phyloP scores from a whole-genome alignment of 257 asterid genomes.

The Ilex aquifolium region DNA sequence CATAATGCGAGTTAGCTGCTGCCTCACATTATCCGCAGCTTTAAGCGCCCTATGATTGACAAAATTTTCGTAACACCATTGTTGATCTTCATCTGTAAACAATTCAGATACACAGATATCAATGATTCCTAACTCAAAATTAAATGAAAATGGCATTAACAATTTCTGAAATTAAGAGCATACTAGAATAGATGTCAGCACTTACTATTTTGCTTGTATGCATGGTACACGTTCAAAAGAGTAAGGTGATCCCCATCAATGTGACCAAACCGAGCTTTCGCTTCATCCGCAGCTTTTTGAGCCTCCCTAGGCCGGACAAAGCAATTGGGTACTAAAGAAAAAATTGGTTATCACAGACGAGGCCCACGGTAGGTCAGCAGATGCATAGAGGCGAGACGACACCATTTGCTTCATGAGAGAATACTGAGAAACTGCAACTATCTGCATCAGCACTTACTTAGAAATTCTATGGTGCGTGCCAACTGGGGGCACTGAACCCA shows the following conservation, averaged over 20 bases:
- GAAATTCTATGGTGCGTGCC: conserved; percentile 88
- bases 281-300: conserved; percentile 98
- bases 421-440: conserved; percentile 99
- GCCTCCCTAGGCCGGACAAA: conserved; percentile 99
- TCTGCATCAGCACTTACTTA: conserved; percentile 99
- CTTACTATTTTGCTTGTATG: conserved; percentile 93
- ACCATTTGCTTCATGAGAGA: conserved; percentile 96
- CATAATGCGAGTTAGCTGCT: conserved; percentile 93
- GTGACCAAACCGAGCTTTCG: conserved; percentile 97
- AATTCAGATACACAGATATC: conserved; percentile 7
- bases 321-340: conserved; percentile 99
- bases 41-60: conserved; percentile 75
- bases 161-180: neutral
- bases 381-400: conserved; percentile 97
- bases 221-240: conserved; percentile 86
- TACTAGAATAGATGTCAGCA: neutral
- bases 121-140: conserved; percentile 11
- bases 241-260: conserved; percentile 95
- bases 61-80: conserved; percentile 94
- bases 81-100: conserved; percentile 76
- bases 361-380: conserved; percentile 99
- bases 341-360: conserved; percentile 95
- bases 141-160: neutral
- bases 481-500: conserved; percentile 73
- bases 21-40: conserved; percentile 93